Conservation (phyloP, 2,329 filamentous ascomycete species). For the Tolypocladium endophyticum region DNA sequence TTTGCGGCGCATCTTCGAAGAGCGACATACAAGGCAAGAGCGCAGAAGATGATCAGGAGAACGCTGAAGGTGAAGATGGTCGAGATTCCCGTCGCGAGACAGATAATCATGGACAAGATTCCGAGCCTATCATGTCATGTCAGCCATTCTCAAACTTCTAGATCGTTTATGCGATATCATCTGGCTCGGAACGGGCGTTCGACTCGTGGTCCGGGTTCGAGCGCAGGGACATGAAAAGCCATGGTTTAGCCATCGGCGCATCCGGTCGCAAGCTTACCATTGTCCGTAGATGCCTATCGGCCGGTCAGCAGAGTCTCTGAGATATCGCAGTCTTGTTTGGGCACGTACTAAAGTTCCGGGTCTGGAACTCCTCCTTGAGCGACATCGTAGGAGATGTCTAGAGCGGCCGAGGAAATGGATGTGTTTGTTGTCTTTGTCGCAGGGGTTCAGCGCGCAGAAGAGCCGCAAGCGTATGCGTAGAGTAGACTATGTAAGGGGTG, state of each 20-base stretch:
- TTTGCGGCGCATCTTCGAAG: background rate
- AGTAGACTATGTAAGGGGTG: background rate
- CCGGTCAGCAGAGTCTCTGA: conserved; percentile 1
- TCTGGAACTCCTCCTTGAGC: conserved; percentile 61
- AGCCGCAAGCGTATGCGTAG: background rate
- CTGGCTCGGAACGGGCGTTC: background rate
- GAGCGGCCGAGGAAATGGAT: background rate
- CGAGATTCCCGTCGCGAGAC: conserved; percentile 58
- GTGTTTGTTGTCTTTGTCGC: conserved; percentile 3
- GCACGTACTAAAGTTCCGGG: conserved; percentile 62
- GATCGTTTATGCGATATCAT: background rate
- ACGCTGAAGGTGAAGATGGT: conserved; percentile 50
- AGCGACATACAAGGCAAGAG: conserved; percentile 40
- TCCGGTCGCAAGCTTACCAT: conserved; percentile 44
- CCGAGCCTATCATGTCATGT: conserved; percentile 42
- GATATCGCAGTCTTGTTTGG: background rate
- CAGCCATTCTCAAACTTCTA: background rate
- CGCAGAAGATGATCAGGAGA: conserved; percentile 39
- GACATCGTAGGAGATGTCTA: conserved; percentile 44
- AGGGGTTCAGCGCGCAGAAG: conserved; percentile 3
- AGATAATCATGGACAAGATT: conserved; percentile 60
- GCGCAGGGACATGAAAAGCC: background rate
- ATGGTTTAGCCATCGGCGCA: background rate
- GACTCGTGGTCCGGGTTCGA: background rate
- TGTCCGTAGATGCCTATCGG: conserved; percentile 59